Evolutionary conservation across 352 stramenopile species (phyloP), one percentile per base, ranked within the genome.

Genomic region (Phytophthora pseudosyringae): DNA sequence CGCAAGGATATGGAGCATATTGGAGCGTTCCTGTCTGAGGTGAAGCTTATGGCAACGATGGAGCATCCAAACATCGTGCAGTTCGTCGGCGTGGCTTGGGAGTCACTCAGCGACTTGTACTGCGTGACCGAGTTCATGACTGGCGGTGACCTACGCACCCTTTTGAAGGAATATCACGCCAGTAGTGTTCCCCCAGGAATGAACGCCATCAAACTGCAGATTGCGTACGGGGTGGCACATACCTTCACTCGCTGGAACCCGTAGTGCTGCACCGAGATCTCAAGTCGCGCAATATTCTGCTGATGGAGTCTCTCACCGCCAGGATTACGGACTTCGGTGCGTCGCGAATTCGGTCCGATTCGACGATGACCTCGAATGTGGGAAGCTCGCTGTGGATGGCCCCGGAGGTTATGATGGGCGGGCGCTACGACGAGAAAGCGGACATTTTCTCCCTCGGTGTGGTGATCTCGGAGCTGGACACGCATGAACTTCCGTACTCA

Each of bases 221-320:
- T 82, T 35, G 67, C 76, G 1, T 64, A 76, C 35, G 47, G 73
- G 8, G 58, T 85, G 16, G 64, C 70, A 9, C 25, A 16, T 81
- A 75, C 29, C 48, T 78, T 38, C 70, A 78, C 18, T 73, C 66
- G 4, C 38, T 78, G 28, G 33, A 67, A 31, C 68, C 66, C 3
- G 49, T 73, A 5, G 55, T 76, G 25, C 16, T 79, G 18, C 80
- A 90, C 49, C 79, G 81, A 13, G 81, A 89, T 56, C 73, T 90
- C 57, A 90, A 90, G 58, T 87, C 76, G 4, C 75, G 79, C 29
- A 89, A 91, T 59, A 83, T 91, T 51, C 58, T 91, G 41, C 50
- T 91, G 13, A 78, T 72, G 0, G 45, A 47, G n/a, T 63, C 61
- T 13, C 47, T 81, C 13, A 26, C 72, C 5, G 71, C 75, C 16